Evolutionary conservation across 2,329 filamentous ascomycete genomes (phyloP), one percentile per base, ranked within the genome.

Genomic region (Colletotrichum sp.): DNA sequence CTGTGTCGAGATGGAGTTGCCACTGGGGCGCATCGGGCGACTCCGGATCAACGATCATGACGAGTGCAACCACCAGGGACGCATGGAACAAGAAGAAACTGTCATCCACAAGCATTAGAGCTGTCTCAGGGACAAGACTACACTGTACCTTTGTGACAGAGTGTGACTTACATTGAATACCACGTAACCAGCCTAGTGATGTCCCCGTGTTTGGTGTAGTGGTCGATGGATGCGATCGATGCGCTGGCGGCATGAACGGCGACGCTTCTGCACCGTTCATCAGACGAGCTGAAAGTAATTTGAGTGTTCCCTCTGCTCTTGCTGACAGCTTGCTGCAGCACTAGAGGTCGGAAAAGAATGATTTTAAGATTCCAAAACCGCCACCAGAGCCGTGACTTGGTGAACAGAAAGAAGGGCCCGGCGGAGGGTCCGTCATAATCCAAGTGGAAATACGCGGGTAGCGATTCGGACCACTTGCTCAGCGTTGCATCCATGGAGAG

Each of bases 1-100:
- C 80, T n/a, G 70, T 79, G 13, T 81, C 80, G 12, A 83, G 79
- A 30, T 83, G 80, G 10, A 67, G 72, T 34, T 81, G 80, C 82
- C 81, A 83, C 13, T 67, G 59, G 5, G 79, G 67, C 10, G 80
- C 57, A 18, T 82, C 77, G 8, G 78, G 79, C 5, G 81, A 81
- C 43, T 80, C 78, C 5, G 76, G 28, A 55, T 82, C 80, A 13
- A 81, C 81, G 5, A 81, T 70, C 15, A 82, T 80, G 10, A 80
- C 80, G 32, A 83, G 78, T 7, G 78, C 78, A 15, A 80, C 79
- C 61, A 83, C 79, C 2, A 83, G 80, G 36, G 81, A 81, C 2
- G 82, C 81, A 68, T 83, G 82, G 61, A 83, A 83, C 6, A 83
- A 76, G 57, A 82, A 83, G 77, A 79, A 82, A n/a, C 80, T 81